Conservation (phyloP, 345 rosid species). For the Ricinus communis region DNA sequence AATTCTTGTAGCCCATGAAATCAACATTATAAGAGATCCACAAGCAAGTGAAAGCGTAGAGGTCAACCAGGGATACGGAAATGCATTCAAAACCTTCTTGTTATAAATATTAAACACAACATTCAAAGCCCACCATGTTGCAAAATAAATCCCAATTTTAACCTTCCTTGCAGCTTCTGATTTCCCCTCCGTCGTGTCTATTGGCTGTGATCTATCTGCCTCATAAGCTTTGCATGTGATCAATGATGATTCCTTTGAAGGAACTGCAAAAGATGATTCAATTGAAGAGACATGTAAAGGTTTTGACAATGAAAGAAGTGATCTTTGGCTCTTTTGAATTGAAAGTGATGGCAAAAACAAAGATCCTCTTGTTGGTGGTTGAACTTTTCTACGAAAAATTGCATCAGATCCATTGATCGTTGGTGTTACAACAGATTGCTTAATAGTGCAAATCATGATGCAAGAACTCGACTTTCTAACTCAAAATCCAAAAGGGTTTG, state of each 20-base stretch:
- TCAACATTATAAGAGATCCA: conserved; percentile 88
- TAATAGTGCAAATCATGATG: conserved; percentile 45
- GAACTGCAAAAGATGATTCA: conserved; percentile 26
- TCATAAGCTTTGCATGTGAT: conserved; percentile 77
- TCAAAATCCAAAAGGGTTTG: conserved; percentile 6
- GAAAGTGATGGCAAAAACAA: conserved; percentile 38
- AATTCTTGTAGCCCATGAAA: conserved; percentile 80
- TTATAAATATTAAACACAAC: conserved; percentile 95
- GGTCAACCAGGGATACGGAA: conserved; percentile 95
- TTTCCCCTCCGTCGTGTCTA: conserved; percentile 33
- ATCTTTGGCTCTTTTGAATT: conserved; percentile 21
- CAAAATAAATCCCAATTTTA: conserved; percentile 83
- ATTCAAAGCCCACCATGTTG: conserved; percentile 65
- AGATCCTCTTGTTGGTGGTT: conserved; percentile 31
- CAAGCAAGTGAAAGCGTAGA: conserved; percentile 89
- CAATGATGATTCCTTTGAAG: conserved; percentile 31
- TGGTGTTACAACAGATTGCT: conserved; percentile 36
- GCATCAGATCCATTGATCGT: conserved; percentile 45
- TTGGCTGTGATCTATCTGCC: conserved; percentile 68
- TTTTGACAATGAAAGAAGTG: conserved; percentile 46
- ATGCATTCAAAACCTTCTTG: conserved; percentile 96
- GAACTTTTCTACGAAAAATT: conserved; percentile 31
- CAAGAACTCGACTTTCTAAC: background rate
- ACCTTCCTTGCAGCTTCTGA: conserved; percentile 52
- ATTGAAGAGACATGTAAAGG: conserved; percentile 62